Percentiles rank a stretch among this genome's conserved stretches.
These are phyloP conservation scores for Neurospora sp. DNA, from an alignment of 495 filamentous ascomycete genomes.

Conservation along the genomic window DNA sequence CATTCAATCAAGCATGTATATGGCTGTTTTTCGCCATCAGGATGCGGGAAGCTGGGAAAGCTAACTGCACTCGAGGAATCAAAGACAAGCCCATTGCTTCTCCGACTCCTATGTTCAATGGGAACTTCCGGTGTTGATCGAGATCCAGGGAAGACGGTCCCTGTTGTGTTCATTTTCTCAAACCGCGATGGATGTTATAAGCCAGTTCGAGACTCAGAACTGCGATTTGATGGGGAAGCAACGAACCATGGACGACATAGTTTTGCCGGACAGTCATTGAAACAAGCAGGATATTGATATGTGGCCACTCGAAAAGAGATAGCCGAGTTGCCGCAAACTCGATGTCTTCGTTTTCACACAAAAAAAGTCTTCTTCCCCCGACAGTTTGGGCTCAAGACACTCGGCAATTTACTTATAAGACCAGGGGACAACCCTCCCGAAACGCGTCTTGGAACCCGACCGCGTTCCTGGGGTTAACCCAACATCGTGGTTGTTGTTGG, in stretches of 20 bases:
- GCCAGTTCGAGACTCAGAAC: background rate
- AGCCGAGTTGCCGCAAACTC: background rate
- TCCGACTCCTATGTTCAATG: background rate
- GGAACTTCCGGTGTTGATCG: background rate
- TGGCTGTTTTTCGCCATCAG: background rate
- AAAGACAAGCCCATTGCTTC: background rate
- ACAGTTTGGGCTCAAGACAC: background rate
- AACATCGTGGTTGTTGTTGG: background rate
- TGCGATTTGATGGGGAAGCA: background rate
- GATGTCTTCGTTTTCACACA: background rate
- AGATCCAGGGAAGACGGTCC: background rate
- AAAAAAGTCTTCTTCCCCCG: background rate
- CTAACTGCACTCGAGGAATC: background rate
- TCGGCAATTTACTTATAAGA: background rate
- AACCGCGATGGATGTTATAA: background rate
- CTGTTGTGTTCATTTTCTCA: background rate
- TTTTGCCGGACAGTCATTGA: background rate
- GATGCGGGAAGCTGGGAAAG: background rate
- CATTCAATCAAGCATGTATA: background rate
- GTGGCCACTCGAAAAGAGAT: background rate
- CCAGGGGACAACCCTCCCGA: background rate
- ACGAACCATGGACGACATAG: background rate
- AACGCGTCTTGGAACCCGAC: background rate
- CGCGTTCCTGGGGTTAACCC: background rate
- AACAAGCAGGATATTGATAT: background rate